A percentile compares a stretch with the other conserved stretches of the same genome.
Conservation (phyloP, 331 rosid species). For the Ulmus americana region DNA sequence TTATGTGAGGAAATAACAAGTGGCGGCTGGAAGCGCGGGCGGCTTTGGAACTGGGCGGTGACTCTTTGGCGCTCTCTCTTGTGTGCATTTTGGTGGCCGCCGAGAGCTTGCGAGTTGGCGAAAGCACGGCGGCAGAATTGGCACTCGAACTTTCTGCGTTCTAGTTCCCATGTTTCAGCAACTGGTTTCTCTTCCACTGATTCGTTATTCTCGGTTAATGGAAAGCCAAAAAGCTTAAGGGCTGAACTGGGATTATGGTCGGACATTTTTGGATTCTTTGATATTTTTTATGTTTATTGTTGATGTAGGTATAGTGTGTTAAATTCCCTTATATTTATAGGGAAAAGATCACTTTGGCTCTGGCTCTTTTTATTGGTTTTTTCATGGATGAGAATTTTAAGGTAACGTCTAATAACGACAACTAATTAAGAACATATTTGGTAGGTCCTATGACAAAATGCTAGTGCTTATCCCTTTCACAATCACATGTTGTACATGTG, state of each 20-base stretch:
- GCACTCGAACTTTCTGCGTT: conserved; percentile 48
- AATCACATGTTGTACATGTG: too few species aligned
- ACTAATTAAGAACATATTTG: too few species aligned
- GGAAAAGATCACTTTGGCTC: background rate
- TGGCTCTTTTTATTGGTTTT: background rate
- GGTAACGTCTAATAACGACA: too few species aligned
- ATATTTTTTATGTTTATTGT: background rate
- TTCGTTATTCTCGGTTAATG: conserved; percentile 35
- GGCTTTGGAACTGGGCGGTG: conserved; percentile 33
- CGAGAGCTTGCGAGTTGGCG: conserved; percentile 59
- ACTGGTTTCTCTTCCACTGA: conserved; percentile 9
- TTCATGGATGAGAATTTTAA: too few species aligned
- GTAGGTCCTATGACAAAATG: too few species aligned
- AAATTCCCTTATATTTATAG: conserved; percentile 1
- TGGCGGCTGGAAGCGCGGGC: conserved; percentile 12
- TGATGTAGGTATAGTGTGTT: background rate
- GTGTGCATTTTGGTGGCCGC: conserved; percentile 83
- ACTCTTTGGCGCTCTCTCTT: conserved; percentile 66
- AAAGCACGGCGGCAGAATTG: conserved; percentile 54
- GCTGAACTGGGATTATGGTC: conserved; percentile 14
- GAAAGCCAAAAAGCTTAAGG: conserved; percentile 42
- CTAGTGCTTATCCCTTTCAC: too few species aligned
- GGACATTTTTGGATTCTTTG: conserved; percentile 15
- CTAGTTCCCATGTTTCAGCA: conserved; percentile 3
- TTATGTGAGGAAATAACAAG: conserved; percentile 19